Base-by-base conservation (phyloP, 1,284 basidiomycete genomes). In the Pseudozyma flocculosa region DNA sequence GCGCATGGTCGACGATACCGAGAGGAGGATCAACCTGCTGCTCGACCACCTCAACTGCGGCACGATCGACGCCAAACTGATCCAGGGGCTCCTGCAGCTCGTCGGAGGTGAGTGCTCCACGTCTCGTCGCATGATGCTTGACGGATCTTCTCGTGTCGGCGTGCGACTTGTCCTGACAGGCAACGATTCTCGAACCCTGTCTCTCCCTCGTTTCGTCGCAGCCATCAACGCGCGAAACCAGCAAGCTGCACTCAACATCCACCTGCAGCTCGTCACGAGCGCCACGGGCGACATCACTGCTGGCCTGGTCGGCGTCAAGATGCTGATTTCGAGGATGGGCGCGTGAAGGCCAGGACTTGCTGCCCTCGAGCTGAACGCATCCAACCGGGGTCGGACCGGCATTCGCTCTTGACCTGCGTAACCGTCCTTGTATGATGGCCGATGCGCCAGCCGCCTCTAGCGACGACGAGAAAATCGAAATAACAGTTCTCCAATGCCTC, bases 31-130 rank as follows among this genome's bases (percentile, higher is more conserved):
- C 73, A 92, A 88, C 77, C 84, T 87, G 4, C 80, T 96, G 48
- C 94, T 94, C 70, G 93, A 96, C 77, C 87, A 87, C 26, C 80
- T 96, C 67, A 96, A 96, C 80, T 93, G 91, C 75, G 91, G 90
- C 68, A 88, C 89, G 8, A 78, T 96, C 10, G 69, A 75, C 15
- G 43, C 62, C 5, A 59, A 69, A 45, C 59, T 73, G 14, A 55
- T 74, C 4, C 64, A 68, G 19, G 56, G 67, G 34, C 64, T 80
- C 21, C 54, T 68, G 48, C 74, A 78, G 54, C 70, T 80, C 11
- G 70, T 71, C 23, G 60, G 59, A 46, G 72, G 72, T 75, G 39
- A 41, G 22, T 43, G 24, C 9, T 4, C 22, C 17, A n/a, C n/a
- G n/a, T n/a, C n/a, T n/a, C n/a, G n/a, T n/a, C n/a, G n/a, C n/a